Conservation (phyloP, 441 rosid species). For the Melastoma candidum region DNA sequence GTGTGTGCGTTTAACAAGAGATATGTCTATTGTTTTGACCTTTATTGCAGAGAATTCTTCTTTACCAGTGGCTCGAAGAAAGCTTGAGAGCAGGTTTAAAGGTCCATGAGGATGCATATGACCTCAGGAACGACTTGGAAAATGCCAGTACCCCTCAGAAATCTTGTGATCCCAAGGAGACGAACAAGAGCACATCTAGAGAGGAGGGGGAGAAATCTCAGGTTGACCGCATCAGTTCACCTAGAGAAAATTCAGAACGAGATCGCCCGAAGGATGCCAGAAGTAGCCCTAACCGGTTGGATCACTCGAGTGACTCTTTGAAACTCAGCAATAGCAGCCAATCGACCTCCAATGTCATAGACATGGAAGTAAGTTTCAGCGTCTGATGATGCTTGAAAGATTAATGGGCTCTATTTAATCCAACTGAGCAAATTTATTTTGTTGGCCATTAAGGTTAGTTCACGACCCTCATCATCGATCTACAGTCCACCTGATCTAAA, state of each 20-base stretch:
- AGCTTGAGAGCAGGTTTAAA: slow-evolving; percentile 60
- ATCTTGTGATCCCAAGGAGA: slow-evolving; percentile 19
- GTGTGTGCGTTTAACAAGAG: neutral
- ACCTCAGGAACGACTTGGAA: slow-evolving; percentile 28
- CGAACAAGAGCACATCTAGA: slow-evolving; percentile 15
- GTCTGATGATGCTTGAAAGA: neutral
- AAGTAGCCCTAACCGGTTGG: slow-evolving; percentile 27
- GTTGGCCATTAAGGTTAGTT: slow-evolving; percentile 17
- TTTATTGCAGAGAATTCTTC: slow-evolving; percentile 43
- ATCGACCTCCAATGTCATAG: slow-evolving; percentile 23
- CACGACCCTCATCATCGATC: slow-evolving; percentile 33
- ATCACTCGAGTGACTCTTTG: slow-evolving; percentile 21
- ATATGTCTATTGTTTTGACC: neutral
- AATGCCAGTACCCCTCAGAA: slow-evolving; percentile 17
- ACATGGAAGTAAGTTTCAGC: slow-evolving; percentile 38
- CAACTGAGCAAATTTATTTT: slow-evolving; percentile 4
- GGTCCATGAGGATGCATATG: slow-evolving; percentile 55
- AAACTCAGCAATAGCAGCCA: slow-evolving; percentile 26
- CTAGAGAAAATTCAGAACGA: slow-evolving; percentile 14
- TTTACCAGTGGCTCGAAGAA: slow-evolving; percentile 82
- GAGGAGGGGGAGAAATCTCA: slow-evolving; percentile 30
- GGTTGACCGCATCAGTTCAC: slow-evolving; percentile 30
- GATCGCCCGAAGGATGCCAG: slow-evolving; percentile 15
- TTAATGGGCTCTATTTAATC: neutral
- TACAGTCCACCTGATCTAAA: slow-evolving; percentile 81